These are phyloP conservation scores for Neurospora sp. DNA, from an alignment of 495 filamentous ascomycete genomes.

Conservation along the genomic window DNA sequence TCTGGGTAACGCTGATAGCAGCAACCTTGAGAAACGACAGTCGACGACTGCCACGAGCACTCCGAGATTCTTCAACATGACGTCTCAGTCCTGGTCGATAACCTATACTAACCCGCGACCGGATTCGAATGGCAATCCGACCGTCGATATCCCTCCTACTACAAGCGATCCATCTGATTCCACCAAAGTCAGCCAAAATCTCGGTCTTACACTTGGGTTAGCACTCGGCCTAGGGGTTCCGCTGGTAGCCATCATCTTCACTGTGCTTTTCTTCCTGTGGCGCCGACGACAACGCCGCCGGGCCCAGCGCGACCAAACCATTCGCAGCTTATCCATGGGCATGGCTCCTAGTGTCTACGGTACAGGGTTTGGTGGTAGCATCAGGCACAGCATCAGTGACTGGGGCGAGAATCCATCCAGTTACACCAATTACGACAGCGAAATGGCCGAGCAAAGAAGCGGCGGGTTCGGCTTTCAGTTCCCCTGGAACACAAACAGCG, in stretches of 20 bases:
- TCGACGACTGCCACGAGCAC: constrained; percentile 27
- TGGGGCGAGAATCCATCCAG: neutral
- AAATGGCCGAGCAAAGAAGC: constrained; percentile 38
- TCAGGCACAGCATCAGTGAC: constrained; percentile 6
- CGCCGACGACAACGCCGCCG: constrained; percentile 36
- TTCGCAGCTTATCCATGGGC: constrained; percentile 30
- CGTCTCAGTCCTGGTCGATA: constrained; percentile 58
- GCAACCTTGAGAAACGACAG: constrained; percentile 13
- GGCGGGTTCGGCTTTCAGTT: constrained; percentile 11
- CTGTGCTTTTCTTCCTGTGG: constrained; percentile 44
- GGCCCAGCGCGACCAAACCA: constrained; percentile 24
- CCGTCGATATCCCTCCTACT: neutral
- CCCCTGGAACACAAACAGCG: constrained; percentile 22
- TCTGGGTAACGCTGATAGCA: neutral
- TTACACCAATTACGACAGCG: constrained; percentile 20
- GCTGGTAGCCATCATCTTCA: constrained; percentile 39
- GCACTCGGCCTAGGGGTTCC: constrained; percentile 69
- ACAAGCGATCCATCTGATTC: neutral
- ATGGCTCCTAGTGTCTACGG: constrained; percentile 6
- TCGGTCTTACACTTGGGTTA: constrained; percentile 44
- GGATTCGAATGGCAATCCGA: neutral
- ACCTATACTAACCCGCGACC: constrained; percentile 51
- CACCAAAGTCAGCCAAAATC: constrained; percentile 20
- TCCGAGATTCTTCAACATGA: constrained; percentile 67
- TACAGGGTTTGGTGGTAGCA: constrained; percentile 15